Evolutionary conservation across 805 yeast species (phyloP).

Genomic region (Pichia cephalocereana): DNA sequence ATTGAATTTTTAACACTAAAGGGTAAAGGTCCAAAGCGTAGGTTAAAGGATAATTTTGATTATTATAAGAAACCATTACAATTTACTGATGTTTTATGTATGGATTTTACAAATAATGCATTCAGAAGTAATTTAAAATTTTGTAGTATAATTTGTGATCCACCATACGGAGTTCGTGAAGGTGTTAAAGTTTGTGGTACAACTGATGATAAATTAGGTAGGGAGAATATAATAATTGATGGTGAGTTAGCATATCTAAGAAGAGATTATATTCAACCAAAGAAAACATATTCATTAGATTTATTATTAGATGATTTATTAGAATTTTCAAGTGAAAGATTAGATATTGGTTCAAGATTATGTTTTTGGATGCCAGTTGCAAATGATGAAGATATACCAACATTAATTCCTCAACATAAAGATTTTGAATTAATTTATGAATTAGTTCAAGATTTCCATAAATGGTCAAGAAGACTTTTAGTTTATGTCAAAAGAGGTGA

Average conservation of each 20-base stretch:
- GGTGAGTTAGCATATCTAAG: constrained; percentile 72
- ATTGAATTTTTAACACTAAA: constrained; percentile 74
- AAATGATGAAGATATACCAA: constrained; percentile 56
- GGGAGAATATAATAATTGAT: constrained; percentile 64
- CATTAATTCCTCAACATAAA: constrained; percentile 71
- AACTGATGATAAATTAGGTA: constrained; percentile 48
- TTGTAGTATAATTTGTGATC: constrained; percentile 88
- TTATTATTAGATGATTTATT: constrained; percentile 70
- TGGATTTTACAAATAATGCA: constrained; percentile 94
- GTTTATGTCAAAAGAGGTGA: constrained; percentile 63
- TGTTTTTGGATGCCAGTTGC: constrained; percentile 99
- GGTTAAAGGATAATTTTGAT: constrained; percentile 52
- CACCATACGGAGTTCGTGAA: constrained; percentile 96
- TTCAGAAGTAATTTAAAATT: constrained; percentile 51
- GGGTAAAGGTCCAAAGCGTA: constrained; percentile 41
- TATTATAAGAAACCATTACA: constrained; percentile 53
- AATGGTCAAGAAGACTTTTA: constrained; percentile 84
- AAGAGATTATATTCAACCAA: constrained; percentile 84
- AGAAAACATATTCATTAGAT: constrained; percentile 80
- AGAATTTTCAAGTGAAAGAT: constrained; percentile 58
- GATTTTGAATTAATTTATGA: constrained; percentile 60
- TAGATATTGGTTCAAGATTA: constrained; percentile 69
- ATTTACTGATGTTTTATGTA: constrained; percentile 70
- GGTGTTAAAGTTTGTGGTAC: constrained; percentile 92
- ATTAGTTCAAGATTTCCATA: constrained; percentile 80